Evolutionary conservation across 345 rosid genomes (phyloP).

Genomic region (Chamaenerion angustifolium): DNA sequence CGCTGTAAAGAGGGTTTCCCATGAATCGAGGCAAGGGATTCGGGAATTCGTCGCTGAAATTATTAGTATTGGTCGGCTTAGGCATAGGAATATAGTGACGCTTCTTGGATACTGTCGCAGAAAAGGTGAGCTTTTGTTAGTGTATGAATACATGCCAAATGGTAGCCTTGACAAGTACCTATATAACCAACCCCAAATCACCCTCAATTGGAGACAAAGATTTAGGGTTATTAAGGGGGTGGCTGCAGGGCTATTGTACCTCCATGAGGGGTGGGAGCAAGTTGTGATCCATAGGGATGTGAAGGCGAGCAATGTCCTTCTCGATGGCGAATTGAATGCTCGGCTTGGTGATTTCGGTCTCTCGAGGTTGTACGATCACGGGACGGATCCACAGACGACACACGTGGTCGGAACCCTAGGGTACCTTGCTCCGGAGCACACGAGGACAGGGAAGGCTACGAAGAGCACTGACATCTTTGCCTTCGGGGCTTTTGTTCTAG

Average conservation of each 20-base stretch:
- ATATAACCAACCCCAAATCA: slow-evolving; percentile 14
- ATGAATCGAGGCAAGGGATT: slow-evolving; percentile 56
- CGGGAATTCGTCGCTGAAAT: slow-evolving; percentile 41
- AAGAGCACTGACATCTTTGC: slow-evolving; percentile 29
- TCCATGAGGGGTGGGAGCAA: slow-evolving; percentile 37
- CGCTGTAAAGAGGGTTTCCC: slow-evolving; percentile 62
- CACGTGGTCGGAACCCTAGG: slow-evolving; percentile 34
- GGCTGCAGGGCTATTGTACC: slow-evolving; percentile 28
- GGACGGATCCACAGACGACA: slow-evolving; percentile 24
- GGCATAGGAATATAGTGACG: slow-evolving; percentile 43
- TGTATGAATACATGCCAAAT: slow-evolving; percentile 47
- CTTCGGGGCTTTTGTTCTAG: slow-evolving; percentile 34
- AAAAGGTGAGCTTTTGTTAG: slow-evolving; percentile 39
- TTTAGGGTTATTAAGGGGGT: slow-evolving; percentile 25
- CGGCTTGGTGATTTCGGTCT: slow-evolving; percentile 44
- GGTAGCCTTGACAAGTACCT: slow-evolving; percentile 47
- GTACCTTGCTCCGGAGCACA: slow-evolving; percentile 39
- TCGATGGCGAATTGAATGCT: slow-evolving; percentile 24
- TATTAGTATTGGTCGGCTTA: slow-evolving; percentile 28
- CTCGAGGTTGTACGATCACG: slow-evolving; percentile 28
- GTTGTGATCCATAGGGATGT: slow-evolving; percentile 37
- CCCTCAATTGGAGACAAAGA: slow-evolving; percentile 28
- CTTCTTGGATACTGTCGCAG: slow-evolving; percentile 55
- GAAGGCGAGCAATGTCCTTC: slow-evolving; percentile 34
- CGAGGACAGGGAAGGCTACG: slow-evolving; percentile 27